Evolutionary conservation across 2,329 filamentous ascomycete species (phyloP).

Genomic region (Cercospora zeae-maydis): DNA sequence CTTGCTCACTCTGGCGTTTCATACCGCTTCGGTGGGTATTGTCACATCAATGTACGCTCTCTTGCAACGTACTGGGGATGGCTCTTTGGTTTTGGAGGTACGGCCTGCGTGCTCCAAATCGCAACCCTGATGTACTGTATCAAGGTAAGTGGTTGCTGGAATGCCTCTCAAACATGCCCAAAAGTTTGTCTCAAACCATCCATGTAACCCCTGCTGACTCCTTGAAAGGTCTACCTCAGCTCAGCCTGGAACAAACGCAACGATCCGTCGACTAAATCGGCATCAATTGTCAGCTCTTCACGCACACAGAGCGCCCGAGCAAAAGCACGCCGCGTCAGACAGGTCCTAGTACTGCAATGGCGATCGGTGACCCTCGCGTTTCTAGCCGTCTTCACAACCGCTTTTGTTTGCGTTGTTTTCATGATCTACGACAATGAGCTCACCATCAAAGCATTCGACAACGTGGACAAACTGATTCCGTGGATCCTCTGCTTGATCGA

Average conservation of each 20-base stretch:
- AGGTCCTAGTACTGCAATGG: constrained; percentile 80
- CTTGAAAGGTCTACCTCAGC: constrained; percentile 30
- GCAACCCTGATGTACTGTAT: constrained; percentile 38
- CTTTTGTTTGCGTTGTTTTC: constrained; percentile 28
- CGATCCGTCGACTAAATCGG: constrained; percentile 15
- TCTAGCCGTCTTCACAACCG: constrained; percentile 58
- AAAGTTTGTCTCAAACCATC: too few relatives aligned
- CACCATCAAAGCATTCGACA: constrained; percentile 22
- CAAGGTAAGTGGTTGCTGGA: constrained; percentile 10
- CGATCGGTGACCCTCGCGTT: constrained; percentile 74
- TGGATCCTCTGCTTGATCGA: constrained; percentile 30
- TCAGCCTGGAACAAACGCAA: constrained; percentile 23
- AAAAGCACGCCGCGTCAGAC: constrained; percentile 67
- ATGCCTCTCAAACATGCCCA: too few relatives aligned
- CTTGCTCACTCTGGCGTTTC: constrained; percentile 37
- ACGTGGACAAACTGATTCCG: constrained; percentile 25
- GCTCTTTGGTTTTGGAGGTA: constrained; percentile 35
- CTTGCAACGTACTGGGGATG: constrained; percentile 41
- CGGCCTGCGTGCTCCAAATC: constrained; percentile 36
- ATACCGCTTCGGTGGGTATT: constrained; percentile 72
- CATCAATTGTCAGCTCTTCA: constrained; percentile 22
- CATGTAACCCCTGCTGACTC: too few relatives aligned
- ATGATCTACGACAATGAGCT: constrained; percentile 26
- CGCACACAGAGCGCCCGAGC: constrained; percentile 50
- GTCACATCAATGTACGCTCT: constrained; percentile 70